A percentile compares a stretch with the other conserved stretches of the same genome.
Evolutionary conservation across 257 asterid species (phyloP).

Genomic region (Solanum habrochaites): DNA sequence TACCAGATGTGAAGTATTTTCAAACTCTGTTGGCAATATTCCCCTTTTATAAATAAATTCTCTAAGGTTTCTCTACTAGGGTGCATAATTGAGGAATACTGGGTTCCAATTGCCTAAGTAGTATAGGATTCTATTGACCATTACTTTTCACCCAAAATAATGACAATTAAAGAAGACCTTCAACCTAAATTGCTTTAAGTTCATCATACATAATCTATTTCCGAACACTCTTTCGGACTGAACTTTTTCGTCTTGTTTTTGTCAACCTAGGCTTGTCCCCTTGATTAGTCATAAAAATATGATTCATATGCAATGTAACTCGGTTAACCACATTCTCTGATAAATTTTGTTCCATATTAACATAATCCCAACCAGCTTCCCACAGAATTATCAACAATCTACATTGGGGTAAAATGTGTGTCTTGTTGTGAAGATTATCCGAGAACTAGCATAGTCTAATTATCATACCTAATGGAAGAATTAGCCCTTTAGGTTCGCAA

Average conservation of each 20-base stretch:
- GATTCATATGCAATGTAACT: background rate
- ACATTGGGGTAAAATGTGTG: background rate
- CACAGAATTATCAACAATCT: background rate
- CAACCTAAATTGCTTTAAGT: too few species aligned
- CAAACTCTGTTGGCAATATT: background rate
- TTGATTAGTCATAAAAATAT: background rate
- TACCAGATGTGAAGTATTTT: background rate
- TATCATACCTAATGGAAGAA: background rate
- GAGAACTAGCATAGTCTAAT: background rate
- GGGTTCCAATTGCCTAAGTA: background rate
- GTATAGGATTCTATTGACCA: background rate
- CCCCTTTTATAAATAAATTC: background rate
- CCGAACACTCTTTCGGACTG: too few species aligned
- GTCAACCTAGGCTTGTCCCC: background rate
- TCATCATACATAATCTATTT: background rate
- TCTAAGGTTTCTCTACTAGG: background rate
- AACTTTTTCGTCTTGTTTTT: background rate
- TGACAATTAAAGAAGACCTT: background rate
- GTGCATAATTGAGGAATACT: background rate
- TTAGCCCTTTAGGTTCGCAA: background rate
- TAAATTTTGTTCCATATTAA: background rate
- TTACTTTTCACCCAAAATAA: background rate
- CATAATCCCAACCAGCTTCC: background rate
- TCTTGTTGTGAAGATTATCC: background rate
- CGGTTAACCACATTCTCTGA: background rate